Evolutionary conservation across 495 filamentous ascomycete species (phyloP), one percentile per base, ranked within the genome.

Genomic region (Cenococcum geophilum): DNA sequence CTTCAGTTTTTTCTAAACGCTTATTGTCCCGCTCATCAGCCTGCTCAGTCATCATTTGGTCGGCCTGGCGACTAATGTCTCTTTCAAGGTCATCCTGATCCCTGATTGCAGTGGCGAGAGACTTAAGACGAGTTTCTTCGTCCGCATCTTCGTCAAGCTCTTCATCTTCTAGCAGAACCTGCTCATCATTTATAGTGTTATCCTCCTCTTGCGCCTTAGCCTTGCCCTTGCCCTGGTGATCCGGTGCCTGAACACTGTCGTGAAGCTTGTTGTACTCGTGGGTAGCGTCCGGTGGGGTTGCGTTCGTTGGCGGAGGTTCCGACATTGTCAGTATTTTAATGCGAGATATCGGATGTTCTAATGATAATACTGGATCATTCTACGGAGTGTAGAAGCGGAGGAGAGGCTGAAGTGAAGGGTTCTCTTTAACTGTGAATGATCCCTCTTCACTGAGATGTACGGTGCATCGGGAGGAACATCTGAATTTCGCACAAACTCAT

Each of bases 11-110:
- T 54, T 92, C 88, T 55, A 96, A 82, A 59, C 92, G 83, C 70
- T 90, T 93, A 60, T 83, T 81, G 64, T 98, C 93, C 54, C 86
- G 83, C 74, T 93, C 89, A 70, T 97, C 86, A 23, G 92, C 91
- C 68, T 88, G 86, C 64, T 91, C 88, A 27, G 82, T 83, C 49
- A 97, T 78, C 11, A 89, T 76, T 60, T 82, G 80, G 64, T 89
- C 91, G 0, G 92, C 92, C 77, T 95, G 77, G 34, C 66, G 64
- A 20, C 76, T 74, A 45, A 79, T 74, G 58, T 76, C 75, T 27
- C 72, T 65, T 58, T 78, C 77, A 1, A 79, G 78, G 55, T 95
- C 90, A 73, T 92, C 86, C 70, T 96, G 91, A 69, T 93, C 80
- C 27, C 89, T 85, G 34, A 93, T 82, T 60, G 86, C 82, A 36